Evolutionary conservation across 495 filamentous ascomycete genomes (phyloP).

Genomic region (Choiromyces venosus): DNA sequence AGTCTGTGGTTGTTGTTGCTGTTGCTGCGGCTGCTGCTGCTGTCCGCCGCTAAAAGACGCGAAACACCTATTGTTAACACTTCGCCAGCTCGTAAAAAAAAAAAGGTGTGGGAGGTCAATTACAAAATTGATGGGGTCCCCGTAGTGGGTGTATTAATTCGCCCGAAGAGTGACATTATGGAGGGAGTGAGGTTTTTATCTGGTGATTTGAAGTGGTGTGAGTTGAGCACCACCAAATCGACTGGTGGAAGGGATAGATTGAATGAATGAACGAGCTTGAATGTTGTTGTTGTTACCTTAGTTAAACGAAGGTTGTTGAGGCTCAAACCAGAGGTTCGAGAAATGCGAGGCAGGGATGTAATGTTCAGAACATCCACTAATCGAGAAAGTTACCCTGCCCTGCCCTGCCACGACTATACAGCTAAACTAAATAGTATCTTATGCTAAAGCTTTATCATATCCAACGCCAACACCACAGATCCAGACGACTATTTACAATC

Average conservation of each 20-base stretch:
- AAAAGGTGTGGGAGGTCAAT: constrained; percentile 5
- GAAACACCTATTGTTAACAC: constrained; percentile 1
- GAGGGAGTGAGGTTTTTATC: not conserved
- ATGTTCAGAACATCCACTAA: not conserved
- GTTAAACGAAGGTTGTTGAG: not conserved
- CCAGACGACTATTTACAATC: not conserved
- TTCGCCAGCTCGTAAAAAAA: not conserved
- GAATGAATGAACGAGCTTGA: not conserved
- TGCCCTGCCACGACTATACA: not conserved
- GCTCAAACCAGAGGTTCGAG: not conserved
- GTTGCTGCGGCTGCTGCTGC: not conserved
- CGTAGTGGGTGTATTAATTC: constrained; percentile 16
- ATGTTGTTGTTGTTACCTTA: not conserved
- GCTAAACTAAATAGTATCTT: not conserved
- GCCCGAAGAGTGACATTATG: constrained; percentile 35
- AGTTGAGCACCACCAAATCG: not conserved
- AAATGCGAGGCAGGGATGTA: not conserved
- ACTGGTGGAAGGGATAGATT: not conserved
- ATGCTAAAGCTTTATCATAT: not conserved
- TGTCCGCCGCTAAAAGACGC: not conserved
- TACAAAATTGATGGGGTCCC: constrained; percentile 34
- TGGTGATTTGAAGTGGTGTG: not conserved
- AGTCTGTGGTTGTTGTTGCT: constrained; percentile 18
- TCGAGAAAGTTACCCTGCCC: not conserved
- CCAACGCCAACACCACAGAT: not conserved